phyloP scores from a whole-genome alignment of 305 asterid genomes.

The Withania somnifera region DNA sequence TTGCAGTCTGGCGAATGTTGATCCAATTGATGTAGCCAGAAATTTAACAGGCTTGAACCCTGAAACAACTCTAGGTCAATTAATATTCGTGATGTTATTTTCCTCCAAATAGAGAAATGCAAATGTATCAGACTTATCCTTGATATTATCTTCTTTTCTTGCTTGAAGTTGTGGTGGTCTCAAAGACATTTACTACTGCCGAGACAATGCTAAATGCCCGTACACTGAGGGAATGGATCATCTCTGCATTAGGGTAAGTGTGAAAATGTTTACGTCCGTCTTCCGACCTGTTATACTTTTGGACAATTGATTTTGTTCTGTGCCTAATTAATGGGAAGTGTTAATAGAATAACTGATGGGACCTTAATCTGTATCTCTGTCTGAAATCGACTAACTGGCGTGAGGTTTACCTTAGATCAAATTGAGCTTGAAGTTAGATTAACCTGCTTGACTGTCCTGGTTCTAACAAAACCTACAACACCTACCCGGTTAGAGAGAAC shows the following conservation, averaged over 20 bases:
- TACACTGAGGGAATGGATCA: slow-evolving; percentile 95
- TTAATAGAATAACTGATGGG: not conserved
- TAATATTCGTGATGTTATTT: not conserved
- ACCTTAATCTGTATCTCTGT: not conserved
- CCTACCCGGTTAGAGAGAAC: not conserved
- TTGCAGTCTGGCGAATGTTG: slow-evolving; percentile 94
- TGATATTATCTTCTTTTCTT: slow-evolving; percentile 1
- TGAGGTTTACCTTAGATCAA: not conserved
- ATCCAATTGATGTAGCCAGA: slow-evolving; percentile 89
- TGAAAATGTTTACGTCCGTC: not conserved
- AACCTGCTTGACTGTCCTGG: not conserved
- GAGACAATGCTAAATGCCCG: slow-evolving; percentile 99
- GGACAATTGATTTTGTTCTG: not conserved
- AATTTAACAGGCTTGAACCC: slow-evolving; percentile 79
- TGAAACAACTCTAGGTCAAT: slow-evolving; percentile 88
- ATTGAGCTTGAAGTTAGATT: not conserved
- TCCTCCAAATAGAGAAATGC: not conserved
- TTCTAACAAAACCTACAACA: not conserved
- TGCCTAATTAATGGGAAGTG: not conserved
- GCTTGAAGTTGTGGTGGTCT: slow-evolving; percentile 84
- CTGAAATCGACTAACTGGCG: not conserved
- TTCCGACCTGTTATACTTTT: not conserved
- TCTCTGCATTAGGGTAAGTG: slow-evolving; percentile 82
- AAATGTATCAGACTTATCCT: not conserved
- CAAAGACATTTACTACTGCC: slow-evolving; percentile 96